Evolutionary conservation across 306 rosid species (phyloP), one percentile per base, ranked within the genome.

Genomic region (Mucuna pruriens): DNA sequence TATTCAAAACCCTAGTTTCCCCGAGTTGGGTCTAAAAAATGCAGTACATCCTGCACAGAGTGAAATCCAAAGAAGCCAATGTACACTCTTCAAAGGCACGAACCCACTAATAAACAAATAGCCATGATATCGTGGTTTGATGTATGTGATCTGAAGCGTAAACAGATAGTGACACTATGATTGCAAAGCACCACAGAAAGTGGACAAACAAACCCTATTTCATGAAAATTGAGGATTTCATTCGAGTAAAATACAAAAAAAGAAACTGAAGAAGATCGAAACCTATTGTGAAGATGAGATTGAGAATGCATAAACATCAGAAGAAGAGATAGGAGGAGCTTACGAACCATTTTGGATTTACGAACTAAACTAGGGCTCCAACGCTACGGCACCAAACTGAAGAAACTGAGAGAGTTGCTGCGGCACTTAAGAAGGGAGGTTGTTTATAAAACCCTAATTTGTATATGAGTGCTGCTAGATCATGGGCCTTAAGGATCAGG

Each of bases 331-430:
- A 52, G n/a, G n/a, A 34, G 19, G 22, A 67, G 29, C 2, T 4
- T 2, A 61, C 78, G 19, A 68, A 82, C 85, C 85, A 82, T 82
- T 2, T 29, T 65, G 31, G 26, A 12, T 12, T 49, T 11, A 36
- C 31, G 74, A 25, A 63, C 45, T 10, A 15, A 17, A 16, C 74
- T 16, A 46, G 36, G 11, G 68, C 74, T 62, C 55, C 10, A 3
- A 33, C 2, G 46, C 74, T 26, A 6, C 33, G 15, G 8, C 44
- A 31, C 48, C 22, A 33, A 46, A 40, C 44, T 58, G 44, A 15
- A 36, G 31, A 23, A 39, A 39, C 6, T 3, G 0, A 7, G 7
- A 0, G 44, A 40, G 13, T 1, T 15, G 76, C 38, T 12, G 52
- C 71, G 57, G 46, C 61, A 61, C 71, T 61, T 45, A 17, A 16